phyloP scores from a whole-genome alignment of 2,329 filamentous ascomycete species.

The Sporothrix brasiliensis region DNA sequence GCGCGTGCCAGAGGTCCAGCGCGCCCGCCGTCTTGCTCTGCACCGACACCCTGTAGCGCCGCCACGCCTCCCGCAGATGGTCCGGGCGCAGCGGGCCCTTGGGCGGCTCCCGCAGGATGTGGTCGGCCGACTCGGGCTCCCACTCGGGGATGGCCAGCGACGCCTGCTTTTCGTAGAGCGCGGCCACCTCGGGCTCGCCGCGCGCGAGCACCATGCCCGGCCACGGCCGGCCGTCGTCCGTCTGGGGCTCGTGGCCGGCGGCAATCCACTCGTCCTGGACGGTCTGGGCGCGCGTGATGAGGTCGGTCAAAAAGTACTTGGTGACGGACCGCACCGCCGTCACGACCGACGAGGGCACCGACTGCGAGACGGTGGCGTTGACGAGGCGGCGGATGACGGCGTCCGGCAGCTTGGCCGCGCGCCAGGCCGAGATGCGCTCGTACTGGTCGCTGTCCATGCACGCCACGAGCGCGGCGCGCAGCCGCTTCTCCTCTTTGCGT shows the following conservation, averaged over 20 bases:
- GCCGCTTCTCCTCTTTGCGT: slow-evolving; percentile 66
- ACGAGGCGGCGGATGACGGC: slow-evolving; percentile 73
- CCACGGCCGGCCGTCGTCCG: slow-evolving; percentile 53
- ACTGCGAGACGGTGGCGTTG: slow-evolving; percentile 80
- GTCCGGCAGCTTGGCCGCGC: slow-evolving; percentile 68
- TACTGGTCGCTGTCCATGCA: slow-evolving; percentile 69
- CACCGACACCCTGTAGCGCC: slow-evolving; percentile 65
- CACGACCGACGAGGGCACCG: slow-evolving; percentile 71
- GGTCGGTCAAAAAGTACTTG: slow-evolving; percentile 75
- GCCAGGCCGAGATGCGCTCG: slow-evolving; percentile 70
- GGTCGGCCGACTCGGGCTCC: slow-evolving; percentile 40
- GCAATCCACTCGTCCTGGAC: slow-evolving; percentile 73
- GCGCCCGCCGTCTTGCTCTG: slow-evolving; percentile 66
- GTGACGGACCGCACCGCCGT: slow-evolving; percentile 75
- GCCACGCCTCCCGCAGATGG: slow-evolving; percentile 72
- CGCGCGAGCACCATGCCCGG: slow-evolving; percentile 38
- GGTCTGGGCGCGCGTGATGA: slow-evolving; percentile 71
- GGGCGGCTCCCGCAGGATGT: slow-evolving; percentile 44
- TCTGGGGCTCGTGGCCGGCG: slow-evolving; percentile 59
- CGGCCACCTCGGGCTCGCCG: slow-evolving; percentile 40
- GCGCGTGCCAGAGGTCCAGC: slow-evolving; percentile 62
- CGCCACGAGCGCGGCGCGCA: slow-evolving; percentile 64
- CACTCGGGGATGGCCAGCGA: slow-evolving; percentile 38
- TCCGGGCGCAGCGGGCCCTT: slow-evolving; percentile 69
- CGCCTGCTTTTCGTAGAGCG: slow-evolving; percentile 43